A percentile compares a stretch with the other conserved stretches of the same genome.
Evolutionary conservation across 805 yeast species (phyloP).

Genomic region (Candida multigemmis): DNA sequence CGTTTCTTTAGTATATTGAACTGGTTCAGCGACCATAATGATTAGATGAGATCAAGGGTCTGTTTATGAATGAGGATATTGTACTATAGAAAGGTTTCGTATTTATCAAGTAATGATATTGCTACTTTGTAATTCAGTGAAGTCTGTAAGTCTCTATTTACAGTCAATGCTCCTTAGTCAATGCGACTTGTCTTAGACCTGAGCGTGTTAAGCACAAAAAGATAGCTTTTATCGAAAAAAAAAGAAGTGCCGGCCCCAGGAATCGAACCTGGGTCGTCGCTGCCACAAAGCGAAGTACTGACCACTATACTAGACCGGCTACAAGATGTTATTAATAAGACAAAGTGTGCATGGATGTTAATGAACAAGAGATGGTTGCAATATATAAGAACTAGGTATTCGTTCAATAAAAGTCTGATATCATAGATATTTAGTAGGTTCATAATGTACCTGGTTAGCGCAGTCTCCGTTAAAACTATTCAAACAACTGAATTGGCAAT

Average conservation of each 20-base stretch:
- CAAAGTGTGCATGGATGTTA: too few relatives aligned
- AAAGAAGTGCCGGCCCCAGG: constrained; percentile 38
- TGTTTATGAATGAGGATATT: constrained; percentile 4
- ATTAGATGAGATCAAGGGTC: constrained; percentile 1
- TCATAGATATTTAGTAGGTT: too few relatives aligned
- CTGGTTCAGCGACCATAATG: constrained; percentile 37
- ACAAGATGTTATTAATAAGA: too few relatives aligned
- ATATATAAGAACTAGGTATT: too few relatives aligned
- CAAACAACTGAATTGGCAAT: too few relatives aligned
- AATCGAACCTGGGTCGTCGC: constrained; percentile 42
- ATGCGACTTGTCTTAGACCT: not conserved
- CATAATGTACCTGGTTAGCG: too few relatives aligned
- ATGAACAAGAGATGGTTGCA: too few relatives aligned
- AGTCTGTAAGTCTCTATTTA: not conserved
- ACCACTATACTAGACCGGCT: constrained; percentile 44
- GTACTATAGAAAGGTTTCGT: constrained; percentile 3
- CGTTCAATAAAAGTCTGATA: too few relatives aligned
- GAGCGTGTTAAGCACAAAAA: not conserved
- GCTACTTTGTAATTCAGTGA: too few relatives aligned
- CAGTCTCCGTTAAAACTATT: too few relatives aligned
- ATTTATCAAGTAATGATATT: too few relatives aligned
- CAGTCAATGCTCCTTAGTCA: not conserved
- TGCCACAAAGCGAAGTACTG: constrained; percentile 43
- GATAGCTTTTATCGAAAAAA: constrained; percentile 2
- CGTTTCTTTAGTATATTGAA: constrained; percentile 25